Percentiles rank a stretch among this genome's conserved stretches.
Conservation (phyloP, 1,284 basidiomycete species). For the Inonotus obliquus region DNA sequence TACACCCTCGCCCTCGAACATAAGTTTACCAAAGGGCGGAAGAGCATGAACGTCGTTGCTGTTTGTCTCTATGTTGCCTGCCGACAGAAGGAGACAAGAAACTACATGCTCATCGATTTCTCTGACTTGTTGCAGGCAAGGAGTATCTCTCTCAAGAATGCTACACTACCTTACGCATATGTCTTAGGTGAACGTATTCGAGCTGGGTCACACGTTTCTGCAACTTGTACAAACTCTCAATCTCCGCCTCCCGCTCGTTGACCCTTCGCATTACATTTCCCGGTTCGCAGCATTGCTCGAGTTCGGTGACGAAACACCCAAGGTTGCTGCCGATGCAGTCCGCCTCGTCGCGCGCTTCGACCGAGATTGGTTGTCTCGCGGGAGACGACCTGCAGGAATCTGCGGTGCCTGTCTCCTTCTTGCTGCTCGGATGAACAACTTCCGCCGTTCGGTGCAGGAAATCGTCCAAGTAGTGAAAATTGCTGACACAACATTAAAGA, state of each 20-base stretch:
- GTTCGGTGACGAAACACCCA: slow-evolving; percentile 91
- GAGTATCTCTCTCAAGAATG: not conserved
- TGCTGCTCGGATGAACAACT: slow-evolving; percentile 98
- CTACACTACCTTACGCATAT: not conserved
- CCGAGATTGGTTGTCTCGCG: slow-evolving; percentile 96
- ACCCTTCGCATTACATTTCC: slow-evolving; percentile 96
- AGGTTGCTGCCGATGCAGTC: slow-evolving; percentile 90
- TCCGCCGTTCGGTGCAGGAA: slow-evolving; percentile 88
- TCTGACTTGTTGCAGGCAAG: slow-evolving; percentile 82
- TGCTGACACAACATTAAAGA: slow-evolving; percentile 89
- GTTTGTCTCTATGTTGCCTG: slow-evolving; percentile 96
- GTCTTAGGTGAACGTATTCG: slow-evolving; percentile 91
- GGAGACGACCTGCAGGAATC: slow-evolving; percentile 93
- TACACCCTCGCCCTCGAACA: slow-evolving; percentile 94
- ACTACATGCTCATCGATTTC: slow-evolving; percentile 99
- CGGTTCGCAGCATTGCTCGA: slow-evolving; percentile 96
- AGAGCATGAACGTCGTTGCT: slow-evolving; percentile 90
- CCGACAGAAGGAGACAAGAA: slow-evolving; percentile 83
- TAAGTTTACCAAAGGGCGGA: slow-evolving; percentile 90
- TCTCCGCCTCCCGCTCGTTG: slow-evolving; percentile 85
- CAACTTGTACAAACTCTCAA: slow-evolving; percentile 90
- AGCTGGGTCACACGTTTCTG: slow-evolving; percentile 94
- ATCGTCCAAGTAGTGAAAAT: slow-evolving; percentile 99
- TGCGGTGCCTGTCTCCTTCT: slow-evolving; percentile 95
- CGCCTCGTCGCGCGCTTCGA: slow-evolving; percentile 94